Percentiles rank a stretch among this genome's conserved stretches.
These are phyloP conservation scores for Venturia carpophila DNA, from an alignment of 2,329 filamentous ascomycete species.

Conservation along the genomic window DNA sequence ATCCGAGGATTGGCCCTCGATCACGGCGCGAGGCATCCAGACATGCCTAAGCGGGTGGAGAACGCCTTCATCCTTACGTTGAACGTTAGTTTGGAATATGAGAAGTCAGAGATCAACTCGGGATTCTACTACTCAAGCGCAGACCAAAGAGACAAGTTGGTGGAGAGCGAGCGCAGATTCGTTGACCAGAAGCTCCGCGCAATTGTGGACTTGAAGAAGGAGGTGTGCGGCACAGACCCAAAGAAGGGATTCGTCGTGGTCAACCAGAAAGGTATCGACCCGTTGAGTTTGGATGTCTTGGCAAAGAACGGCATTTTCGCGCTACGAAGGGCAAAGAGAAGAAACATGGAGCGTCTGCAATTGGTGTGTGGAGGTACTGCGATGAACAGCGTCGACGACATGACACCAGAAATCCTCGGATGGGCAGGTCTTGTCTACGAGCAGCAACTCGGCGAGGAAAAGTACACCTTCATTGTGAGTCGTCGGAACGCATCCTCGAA, in stretches of 20 bases:
- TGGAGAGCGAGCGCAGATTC: constrained; percentile 92
- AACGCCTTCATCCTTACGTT: constrained; percentile 92
- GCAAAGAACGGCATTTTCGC: constrained; percentile 98
- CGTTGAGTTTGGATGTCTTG: constrained; percentile 86
- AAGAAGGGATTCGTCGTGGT: constrained; percentile 97
- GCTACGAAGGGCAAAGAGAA: constrained; percentile 86
- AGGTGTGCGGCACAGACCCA: constrained; percentile 85
- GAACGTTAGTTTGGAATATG: constrained; percentile 96
- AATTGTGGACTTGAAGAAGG: constrained; percentile 96
- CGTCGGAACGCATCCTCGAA: background rate
- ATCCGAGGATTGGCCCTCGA: constrained; percentile 90
- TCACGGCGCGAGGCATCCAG: constrained; percentile 90
- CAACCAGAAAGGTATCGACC: constrained; percentile 99
- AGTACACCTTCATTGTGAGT: constrained; percentile 79
- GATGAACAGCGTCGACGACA: constrained; percentile 94
- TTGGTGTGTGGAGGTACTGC: constrained; percentile 84
- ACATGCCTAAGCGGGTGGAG: constrained; percentile 95
- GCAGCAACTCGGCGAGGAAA: constrained; percentile 95
- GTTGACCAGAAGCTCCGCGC: constrained; percentile 95
- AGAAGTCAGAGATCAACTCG: constrained; percentile 99
- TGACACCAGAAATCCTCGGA: constrained; percentile 78
- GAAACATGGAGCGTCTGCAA: constrained; percentile 98
- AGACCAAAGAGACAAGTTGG: constrained; percentile 93
- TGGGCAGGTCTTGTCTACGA: constrained; percentile 97
- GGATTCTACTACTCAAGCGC: constrained; percentile 98